phyloP scores from a whole-genome alignment of 2,329 filamentous ascomycete species.

The Aureobasidium sp. region DNA sequence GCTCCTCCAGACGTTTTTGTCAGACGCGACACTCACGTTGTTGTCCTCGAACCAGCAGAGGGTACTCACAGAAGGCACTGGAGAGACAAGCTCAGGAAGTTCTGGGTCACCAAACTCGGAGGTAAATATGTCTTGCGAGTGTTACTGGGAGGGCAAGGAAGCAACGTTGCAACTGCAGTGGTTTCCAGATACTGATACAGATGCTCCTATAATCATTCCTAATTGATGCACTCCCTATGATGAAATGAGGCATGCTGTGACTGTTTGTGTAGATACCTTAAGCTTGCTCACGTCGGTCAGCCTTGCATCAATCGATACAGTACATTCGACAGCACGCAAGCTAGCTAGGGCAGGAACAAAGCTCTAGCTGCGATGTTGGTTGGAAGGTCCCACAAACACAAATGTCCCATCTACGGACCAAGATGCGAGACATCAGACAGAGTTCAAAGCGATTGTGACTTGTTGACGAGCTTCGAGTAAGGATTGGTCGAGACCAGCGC shows the following conservation, averaged over 20 bases:
- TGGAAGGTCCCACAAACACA: too few relatives aligned
- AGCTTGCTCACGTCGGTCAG: not conserved
- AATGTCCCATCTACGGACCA: not conserved
- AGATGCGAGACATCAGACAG: not conserved
- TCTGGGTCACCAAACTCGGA: slow-evolving; percentile 5
- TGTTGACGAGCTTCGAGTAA: slow-evolving; percentile 43
- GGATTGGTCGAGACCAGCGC: slow-evolving; percentile 41
- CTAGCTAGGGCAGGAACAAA: not conserved
- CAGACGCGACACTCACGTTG: slow-evolving; percentile 5
- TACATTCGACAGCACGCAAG: too few relatives aligned
- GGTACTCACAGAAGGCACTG: not conserved
- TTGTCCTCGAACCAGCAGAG: slow-evolving; percentile 1
- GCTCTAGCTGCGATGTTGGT: too few relatives aligned
- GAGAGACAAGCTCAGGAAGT: slow-evolving; percentile 11
- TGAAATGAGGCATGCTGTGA: not conserved
- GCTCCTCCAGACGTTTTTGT: not conserved
- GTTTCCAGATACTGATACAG: slow-evolving; percentile 13
- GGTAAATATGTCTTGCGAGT: not conserved
- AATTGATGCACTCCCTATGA: slow-evolving; percentile 3
- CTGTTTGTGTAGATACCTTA: not conserved
- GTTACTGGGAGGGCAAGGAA: slow-evolving; percentile 11
- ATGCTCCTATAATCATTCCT: not conserved
- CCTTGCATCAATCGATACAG: too few relatives aligned
- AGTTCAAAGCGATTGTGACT: slow-evolving; percentile 32
- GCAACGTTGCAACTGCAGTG: slow-evolving; percentile 16